Conservation (phyloP, 2,329 filamentous ascomycete species). For the Calonectria montana region DNA sequence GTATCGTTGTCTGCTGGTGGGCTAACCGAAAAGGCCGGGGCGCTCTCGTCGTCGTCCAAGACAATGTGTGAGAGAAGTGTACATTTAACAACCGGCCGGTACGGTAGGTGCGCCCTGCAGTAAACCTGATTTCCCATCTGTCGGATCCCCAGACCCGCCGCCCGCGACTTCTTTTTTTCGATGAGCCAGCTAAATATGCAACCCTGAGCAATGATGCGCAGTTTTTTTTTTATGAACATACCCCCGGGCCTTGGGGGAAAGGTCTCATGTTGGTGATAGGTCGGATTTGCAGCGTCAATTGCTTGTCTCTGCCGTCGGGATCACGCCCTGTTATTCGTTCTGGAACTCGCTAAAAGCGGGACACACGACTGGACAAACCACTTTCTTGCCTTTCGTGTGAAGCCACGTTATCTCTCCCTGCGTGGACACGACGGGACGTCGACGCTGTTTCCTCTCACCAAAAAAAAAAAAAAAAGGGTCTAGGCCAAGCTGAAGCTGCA, state of each 20-base stretch:
- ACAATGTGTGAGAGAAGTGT: background rate
- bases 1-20: background rate
- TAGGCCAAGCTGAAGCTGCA: conserved; percentile 18
- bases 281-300: background rate
- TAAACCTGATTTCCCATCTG: conserved; percentile 11
- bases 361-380: background rate
- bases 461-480: conserved; percentile 2
- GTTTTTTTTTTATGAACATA: background rate
- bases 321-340: background rate
- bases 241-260: background rate
- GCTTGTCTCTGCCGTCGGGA: conserved; percentile 2
- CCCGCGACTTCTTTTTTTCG: conserved; percentile 6
- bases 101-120: conserved; percentile 16
- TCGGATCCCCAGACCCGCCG: conserved; percentile 15
- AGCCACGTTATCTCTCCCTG: conserved; percentile 15
- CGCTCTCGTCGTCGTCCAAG: background rate
- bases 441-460: background rate
- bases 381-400: background rate
- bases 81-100: background rate
- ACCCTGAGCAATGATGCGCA: conserved; percentile 2
- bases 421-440: background rate
- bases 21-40: background rate
- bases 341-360: conserved; percentile 6
- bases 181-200: conserved; percentile 9
- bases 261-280: conserved; percentile 11